Percentiles rank a stretch among this genome's conserved stretches.
Conservation (phyloP, 805 yeast genomes). For the Komagataella populi region DNA sequence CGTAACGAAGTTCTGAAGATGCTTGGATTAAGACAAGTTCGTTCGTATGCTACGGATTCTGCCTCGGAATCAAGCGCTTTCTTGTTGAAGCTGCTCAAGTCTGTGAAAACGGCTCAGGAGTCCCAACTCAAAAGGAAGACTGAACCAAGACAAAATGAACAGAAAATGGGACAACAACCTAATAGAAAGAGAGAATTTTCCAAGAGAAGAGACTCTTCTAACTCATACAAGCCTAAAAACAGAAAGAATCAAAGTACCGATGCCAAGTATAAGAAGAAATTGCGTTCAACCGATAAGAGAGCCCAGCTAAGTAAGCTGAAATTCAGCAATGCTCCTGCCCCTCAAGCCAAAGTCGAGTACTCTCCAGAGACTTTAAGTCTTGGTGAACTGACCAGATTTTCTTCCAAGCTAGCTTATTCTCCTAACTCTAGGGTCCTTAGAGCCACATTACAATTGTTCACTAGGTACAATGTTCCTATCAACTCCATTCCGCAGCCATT, state of each 20-base stretch:
- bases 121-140: neutral
- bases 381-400: neutral
- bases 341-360: neutral
- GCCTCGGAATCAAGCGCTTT: neutral
- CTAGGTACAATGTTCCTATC: neutral
- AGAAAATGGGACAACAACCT: neutral
- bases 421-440: conserved; percentile 1
- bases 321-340: neutral
- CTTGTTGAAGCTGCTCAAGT: neutral
- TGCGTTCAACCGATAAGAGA: neutral
- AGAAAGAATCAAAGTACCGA: neutral
- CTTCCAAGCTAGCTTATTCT: conserved; percentile 1
- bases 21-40: neutral
- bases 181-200: neutral
- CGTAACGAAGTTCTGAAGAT: neutral
- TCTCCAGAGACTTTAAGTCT: neutral
- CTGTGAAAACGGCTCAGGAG: neutral
- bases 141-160: neutral
- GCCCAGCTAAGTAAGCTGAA: neutral
- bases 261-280: neutral
- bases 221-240: neutral
- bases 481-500: neutral
- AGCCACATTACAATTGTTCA: conserved; percentile 1
- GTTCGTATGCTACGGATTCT: neutral
- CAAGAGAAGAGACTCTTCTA: neutral